phyloP scores from a whole-genome alignment of 345 rosid genomes.

The Eutrema japonicum region DNA sequence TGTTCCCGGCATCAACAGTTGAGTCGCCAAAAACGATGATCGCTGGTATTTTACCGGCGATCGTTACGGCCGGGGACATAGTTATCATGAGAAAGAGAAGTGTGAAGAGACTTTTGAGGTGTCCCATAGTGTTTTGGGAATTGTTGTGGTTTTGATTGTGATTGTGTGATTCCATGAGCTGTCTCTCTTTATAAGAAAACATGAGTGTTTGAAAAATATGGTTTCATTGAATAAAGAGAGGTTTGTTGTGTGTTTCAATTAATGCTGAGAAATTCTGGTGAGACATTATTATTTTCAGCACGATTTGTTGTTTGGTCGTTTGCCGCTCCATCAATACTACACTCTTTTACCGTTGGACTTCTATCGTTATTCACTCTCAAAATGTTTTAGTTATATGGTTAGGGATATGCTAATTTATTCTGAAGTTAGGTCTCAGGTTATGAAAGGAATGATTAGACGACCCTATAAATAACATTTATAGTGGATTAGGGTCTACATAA shows the following conservation, averaged over 20 bases:
- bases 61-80: neutral
- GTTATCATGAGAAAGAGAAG: constrained; percentile 26
- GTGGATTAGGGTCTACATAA: neutral
- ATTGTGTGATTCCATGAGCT: constrained; percentile 31
- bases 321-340: constrained; percentile 44
- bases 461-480: neutral
- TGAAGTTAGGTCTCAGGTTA: constrained; percentile 12
- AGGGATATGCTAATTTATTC: neutral
- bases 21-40: constrained; percentile 68
- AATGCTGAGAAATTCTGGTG: constrained; percentile 46
- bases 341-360: constrained; percentile 37
- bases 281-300: constrained; percentile 41
- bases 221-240: constrained; percentile 46
- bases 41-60: constrained; percentile 52
- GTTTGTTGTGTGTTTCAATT: constrained; percentile 45
- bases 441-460: constrained; percentile 7
- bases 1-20: constrained; percentile 63
- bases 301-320: constrained; percentile 39
- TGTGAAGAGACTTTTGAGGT: constrained; percentile 31
- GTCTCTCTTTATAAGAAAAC: constrained; percentile 30
- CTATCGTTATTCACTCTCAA: neutral
- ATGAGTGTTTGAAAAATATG: constrained; percentile 33
- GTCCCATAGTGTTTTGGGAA: constrained; percentile 10
- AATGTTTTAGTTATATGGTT: neutral
- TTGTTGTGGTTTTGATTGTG: constrained; percentile 31